phyloP scores from a whole-genome alignment of 2,329 filamentous ascomycete species.

The Colletotrichum salicis region DNA sequence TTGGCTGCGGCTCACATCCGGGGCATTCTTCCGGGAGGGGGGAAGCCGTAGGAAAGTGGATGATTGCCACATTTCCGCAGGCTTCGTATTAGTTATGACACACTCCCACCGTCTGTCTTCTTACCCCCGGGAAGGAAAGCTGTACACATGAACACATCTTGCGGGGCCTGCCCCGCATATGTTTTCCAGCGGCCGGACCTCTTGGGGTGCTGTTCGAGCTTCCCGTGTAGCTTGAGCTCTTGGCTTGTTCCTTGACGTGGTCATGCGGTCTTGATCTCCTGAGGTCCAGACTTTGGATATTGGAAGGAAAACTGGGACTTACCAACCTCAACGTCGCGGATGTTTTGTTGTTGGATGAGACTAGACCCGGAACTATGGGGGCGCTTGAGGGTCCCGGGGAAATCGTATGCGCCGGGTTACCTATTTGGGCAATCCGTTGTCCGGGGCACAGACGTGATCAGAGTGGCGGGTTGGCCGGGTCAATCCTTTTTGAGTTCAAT shows the following conservation, averaged over 20 bases:
- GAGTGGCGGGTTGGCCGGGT: constrained; percentile 6
- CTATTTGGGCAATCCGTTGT: constrained; percentile 25
- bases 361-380: constrained; percentile 3
- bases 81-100: constrained; percentile 15
- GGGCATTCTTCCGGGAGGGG: background rate
- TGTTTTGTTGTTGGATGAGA: constrained; percentile 13
- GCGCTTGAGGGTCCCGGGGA: constrained; percentile 1
- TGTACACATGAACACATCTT: background rate
- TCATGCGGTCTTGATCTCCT: background rate
- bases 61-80: constrained; percentile 5
- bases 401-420: constrained; percentile 30
- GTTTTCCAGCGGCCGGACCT: background rate
- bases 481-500: constrained; percentile 3
- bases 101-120: background rate
- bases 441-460: background rate
- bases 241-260: background rate
- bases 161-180: background rate
- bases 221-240: background rate
- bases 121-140: background rate
- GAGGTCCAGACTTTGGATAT: constrained; percentile 6
- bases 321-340: constrained; percentile 3
- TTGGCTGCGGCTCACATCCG: background rate
- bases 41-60: background rate
- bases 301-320: constrained; percentile 5
- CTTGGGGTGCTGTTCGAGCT: background rate